Evolutionary conservation across 345 rosid genomes (phyloP).

Genomic region (Punica granatum): DNA sequence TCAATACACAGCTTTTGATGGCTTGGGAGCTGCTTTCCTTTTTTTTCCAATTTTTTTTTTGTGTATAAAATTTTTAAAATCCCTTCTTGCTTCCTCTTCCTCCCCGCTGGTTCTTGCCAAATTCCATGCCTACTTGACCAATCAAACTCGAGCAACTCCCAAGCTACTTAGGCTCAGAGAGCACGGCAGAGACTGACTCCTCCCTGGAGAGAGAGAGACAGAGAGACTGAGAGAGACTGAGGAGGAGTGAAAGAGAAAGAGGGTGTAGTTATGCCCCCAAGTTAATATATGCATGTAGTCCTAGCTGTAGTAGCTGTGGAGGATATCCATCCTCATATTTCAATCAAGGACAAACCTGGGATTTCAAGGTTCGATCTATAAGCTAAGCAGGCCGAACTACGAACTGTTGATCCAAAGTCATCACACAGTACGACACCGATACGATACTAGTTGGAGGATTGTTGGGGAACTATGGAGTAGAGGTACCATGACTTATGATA

Average conservation of each 20-base stretch:
- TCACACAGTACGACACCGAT: no score
- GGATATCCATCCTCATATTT: not conserved
- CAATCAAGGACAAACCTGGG: not conserved
- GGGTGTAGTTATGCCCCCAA: not conserved
- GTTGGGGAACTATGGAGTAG: not conserved
- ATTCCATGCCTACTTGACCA: conserved; percentile 16
- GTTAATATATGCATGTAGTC: not conserved
- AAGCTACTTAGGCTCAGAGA: not conserved
- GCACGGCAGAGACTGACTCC: not conserved
- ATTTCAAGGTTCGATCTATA: not conserved
- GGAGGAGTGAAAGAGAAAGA: no score
- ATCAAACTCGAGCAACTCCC: not conserved
- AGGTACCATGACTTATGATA: not conserved
- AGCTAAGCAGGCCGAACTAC: no score
- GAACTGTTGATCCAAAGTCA: no score
- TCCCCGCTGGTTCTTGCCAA: not conserved
- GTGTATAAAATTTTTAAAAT: not conserved
- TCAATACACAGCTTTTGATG: conserved; percentile 21
- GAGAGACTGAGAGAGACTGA: not conserved
- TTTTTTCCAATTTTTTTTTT: not conserved
- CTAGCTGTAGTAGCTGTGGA: not conserved
- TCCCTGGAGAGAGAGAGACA: not conserved
- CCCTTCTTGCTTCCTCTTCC: not conserved
- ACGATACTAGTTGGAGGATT: not conserved
- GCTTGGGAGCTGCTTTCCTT: conserved; percentile 9